Conservation (phyloP, 768 basidiomycete species). For the Kwoniella heveanensis region DNA sequence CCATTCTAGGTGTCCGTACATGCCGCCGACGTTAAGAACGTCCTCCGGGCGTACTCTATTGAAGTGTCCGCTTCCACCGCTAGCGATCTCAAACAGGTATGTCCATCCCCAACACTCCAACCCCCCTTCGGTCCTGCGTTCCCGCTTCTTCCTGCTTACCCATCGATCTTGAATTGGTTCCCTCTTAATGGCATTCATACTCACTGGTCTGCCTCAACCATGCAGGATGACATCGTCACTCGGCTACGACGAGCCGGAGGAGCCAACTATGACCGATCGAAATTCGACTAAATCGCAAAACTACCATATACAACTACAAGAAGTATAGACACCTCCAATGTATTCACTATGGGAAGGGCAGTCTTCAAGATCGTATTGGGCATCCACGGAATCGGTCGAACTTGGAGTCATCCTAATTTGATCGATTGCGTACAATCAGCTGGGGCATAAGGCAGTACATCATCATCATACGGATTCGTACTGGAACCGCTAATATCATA, state of each 20-base stretch:
- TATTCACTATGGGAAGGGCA: background rate
- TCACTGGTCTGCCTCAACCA: background rate
- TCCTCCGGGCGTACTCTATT: conserved; percentile 74
- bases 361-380: too few relatives aligned
- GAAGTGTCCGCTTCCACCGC: conserved; percentile 82
- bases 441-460: too few relatives aligned
- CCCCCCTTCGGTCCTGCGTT: too few relatives aligned
- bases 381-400: too few relatives aligned
- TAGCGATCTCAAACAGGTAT: conserved; percentile 71
- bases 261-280: conserved; percentile 54
- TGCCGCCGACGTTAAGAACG: conserved; percentile 78
- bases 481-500: too few relatives aligned
- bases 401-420: too few relatives aligned
- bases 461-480: too few relatives aligned
- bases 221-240: conserved; percentile 75
- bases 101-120: conserved; percentile 7
- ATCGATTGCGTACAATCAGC: too few relatives aligned
- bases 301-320: background rate
- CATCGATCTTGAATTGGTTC: too few relatives aligned
- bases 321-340: background rate
- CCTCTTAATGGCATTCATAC: too few relatives aligned
- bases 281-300: conserved; percentile 39
- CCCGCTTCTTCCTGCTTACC: too few relatives aligned
- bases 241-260: conserved; percentile 75
- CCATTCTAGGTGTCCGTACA: conserved; percentile 81